These are phyloP conservation scores for Podila epigama DNA, from an alignment of 192 early-diverging fungal species.

Conservation along the genomic window DNA sequence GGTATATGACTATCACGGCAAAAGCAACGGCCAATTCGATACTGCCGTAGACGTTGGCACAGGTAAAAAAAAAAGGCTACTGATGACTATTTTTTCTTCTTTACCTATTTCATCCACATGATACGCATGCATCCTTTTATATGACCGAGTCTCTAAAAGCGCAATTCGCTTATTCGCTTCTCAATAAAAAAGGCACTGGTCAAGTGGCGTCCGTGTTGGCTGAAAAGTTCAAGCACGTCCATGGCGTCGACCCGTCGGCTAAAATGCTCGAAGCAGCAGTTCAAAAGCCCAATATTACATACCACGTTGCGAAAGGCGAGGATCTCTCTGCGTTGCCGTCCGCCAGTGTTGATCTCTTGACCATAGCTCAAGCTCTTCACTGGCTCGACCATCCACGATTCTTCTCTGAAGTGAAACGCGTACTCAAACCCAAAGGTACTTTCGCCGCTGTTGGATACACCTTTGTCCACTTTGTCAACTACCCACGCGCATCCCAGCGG, in stretches of 20 bases:
- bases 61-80: slow-evolving; percentile 4
- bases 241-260: slow-evolving; percentile 52
- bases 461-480: slow-evolving; percentile 49
- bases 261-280: slow-evolving; percentile 51
- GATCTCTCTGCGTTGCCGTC: slow-evolving; percentile 36
- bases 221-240: slow-evolving; percentile 55
- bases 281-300: slow-evolving; percentile 51
- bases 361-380: slow-evolving; percentile 56
- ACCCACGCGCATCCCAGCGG: slow-evolving; percentile 31
- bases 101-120: background rate
- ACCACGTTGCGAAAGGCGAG: slow-evolving; percentile 50
- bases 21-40: slow-evolving; percentile 44
- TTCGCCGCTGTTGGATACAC: slow-evolving; percentile 62
- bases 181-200: slow-evolving; percentile 55
- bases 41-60: slow-evolving; percentile 61
- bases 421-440: slow-evolving; percentile 66
- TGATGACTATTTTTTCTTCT: no score
- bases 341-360: slow-evolving; percentile 54
- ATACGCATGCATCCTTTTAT: background rate
- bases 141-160: background rate
- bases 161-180: background rate
- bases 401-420: slow-evolving; percentile 63
- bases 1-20: slow-evolving; percentile 55
- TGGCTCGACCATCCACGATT: slow-evolving; percentile 67
- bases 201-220: slow-evolving; percentile 57